A percentile compares a stretch with the other conserved stretches of the same genome.
phyloP scores from a whole-genome alignment of 495 filamentous ascomycete species.

The Trichoderma asperelloides region DNA sequence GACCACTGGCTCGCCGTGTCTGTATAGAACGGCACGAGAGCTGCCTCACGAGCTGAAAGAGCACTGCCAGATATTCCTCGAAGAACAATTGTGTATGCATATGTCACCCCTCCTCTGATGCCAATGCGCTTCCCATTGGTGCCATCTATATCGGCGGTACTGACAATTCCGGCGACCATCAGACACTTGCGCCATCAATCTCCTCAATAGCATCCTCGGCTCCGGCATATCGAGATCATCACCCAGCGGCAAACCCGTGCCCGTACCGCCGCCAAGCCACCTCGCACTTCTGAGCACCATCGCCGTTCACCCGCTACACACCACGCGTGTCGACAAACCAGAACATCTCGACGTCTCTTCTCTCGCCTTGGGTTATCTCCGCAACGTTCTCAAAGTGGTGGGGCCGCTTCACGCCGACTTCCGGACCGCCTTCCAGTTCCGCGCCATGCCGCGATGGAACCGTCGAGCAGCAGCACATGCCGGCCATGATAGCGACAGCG shows the following conservation, averaged over 20 bases:
- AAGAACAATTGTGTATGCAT: slow-evolving; percentile 60
- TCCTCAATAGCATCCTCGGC: slow-evolving; percentile 56
- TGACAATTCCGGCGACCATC: slow-evolving; percentile 2
- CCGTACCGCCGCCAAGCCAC: slow-evolving; percentile 45
- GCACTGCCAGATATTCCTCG: slow-evolving; percentile 63
- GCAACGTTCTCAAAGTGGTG: slow-evolving; percentile 27
- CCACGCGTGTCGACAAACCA: slow-evolving; percentile 30
- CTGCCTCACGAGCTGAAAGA: slow-evolving; percentile 55
- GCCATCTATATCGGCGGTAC: neutral
- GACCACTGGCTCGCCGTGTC: slow-evolving; percentile 11
- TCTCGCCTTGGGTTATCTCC: slow-evolving; percentile 32
- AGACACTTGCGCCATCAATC: slow-evolving; percentile 62
- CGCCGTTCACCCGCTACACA: slow-evolving; percentile 61
- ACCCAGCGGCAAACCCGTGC: slow-evolving; percentile 29
- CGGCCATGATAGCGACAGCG: slow-evolving; percentile 13
- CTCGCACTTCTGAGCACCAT: slow-evolving; percentile 60
- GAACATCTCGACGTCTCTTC: slow-evolving; percentile 27
- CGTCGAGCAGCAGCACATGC: neutral
- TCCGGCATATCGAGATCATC: slow-evolving; percentile 36
- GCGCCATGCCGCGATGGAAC: neutral
- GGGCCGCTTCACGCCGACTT: slow-evolving; percentile 37
- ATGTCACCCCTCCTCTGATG: neutral
- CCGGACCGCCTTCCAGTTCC: slow-evolving; percentile 26
- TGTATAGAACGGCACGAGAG: slow-evolving; percentile 43
- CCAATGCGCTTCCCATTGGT: too few species aligned